Conservation (phyloP, 352 stramenopile genomes). For the Thalassiosira hispida region DNA sequence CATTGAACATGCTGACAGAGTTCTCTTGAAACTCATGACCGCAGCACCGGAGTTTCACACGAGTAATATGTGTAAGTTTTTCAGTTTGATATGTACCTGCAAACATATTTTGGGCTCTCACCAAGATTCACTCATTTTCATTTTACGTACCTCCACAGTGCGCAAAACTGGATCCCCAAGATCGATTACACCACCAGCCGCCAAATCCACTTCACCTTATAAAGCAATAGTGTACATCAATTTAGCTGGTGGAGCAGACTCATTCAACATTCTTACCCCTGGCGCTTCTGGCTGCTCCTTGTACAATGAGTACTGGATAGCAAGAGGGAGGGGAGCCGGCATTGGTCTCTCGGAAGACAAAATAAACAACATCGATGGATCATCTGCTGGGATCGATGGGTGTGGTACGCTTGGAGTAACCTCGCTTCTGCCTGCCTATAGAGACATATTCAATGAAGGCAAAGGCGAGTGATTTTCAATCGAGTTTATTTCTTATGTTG, state of each 20-base stretch:
- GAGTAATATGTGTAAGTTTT: conserved; percentile 42
- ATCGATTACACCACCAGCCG: conserved; percentile 23
- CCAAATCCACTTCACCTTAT: conserved; percentile 49
- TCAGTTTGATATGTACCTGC: too few species aligned
- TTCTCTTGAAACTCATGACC: conserved; percentile 61
- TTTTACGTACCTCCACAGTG: too few species aligned
- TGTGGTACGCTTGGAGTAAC: conserved; percentile 70
- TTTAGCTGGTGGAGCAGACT: conserved; percentile 63
- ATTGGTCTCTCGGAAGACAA: conserved; percentile 50
- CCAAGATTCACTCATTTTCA: too few species aligned
- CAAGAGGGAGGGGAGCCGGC: conserved; percentile 19
- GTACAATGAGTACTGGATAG: conserved; percentile 55
- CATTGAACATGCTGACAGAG: conserved; percentile 45
- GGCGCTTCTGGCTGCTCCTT: conserved; percentile 34
- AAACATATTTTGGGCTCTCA: too few species aligned
- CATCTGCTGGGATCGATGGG: conserved; percentile 32
- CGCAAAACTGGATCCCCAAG: conserved; percentile 43
- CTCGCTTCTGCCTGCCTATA: conserved; percentile 43
- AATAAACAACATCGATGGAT: conserved; percentile 62
- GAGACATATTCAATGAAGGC: conserved; percentile 64
- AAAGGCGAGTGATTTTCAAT: too few species aligned
- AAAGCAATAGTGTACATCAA: conserved; percentile 76
- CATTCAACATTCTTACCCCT: conserved; percentile 74
- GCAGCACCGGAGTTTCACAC: conserved; percentile 74
- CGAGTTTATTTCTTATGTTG: too few species aligned